Percentiles rank a stretch among this genome's conserved stretches.
These are phyloP conservation scores for Yarrowia deformans DNA, from an alignment of 805 yeast genomes.

Conservation along the genomic window DNA sequence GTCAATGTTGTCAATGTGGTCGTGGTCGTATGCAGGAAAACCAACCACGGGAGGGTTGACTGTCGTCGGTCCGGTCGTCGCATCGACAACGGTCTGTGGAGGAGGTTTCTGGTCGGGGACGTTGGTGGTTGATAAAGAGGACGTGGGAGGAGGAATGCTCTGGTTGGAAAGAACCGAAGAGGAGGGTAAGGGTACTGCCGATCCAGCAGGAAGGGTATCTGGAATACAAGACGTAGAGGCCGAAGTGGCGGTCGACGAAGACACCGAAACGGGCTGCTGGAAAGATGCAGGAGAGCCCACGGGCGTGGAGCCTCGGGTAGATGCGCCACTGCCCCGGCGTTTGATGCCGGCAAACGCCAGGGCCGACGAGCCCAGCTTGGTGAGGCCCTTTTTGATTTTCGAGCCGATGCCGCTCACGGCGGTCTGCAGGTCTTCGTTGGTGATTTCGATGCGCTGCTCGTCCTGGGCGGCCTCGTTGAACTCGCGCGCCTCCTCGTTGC, in stretches of 20 bases:
- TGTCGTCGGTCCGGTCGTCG: not conserved
- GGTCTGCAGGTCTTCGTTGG: constrained; percentile 71
- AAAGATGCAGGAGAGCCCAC: constrained; percentile 22
- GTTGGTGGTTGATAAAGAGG: constrained; percentile 2
- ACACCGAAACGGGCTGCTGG: not conserved
- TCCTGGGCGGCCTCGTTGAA: constrained; percentile 51
- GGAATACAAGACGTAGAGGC: constrained; percentile 16
- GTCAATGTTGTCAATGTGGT: not conserved
- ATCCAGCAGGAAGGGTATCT: constrained; percentile 1
- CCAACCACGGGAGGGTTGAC: constrained; percentile 2
- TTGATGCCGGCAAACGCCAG: constrained; percentile 48
- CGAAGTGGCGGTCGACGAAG: not conserved
- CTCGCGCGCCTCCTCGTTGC: constrained; percentile 49
- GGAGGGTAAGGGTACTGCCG: too few species aligned
- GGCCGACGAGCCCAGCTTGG: constrained; percentile 50
- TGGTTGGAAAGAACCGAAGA: too few species aligned
- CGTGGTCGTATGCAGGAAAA: not conserved
- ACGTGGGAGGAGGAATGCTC: constrained; percentile 7
- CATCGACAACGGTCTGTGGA: too few species aligned
- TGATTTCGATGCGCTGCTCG: constrained; percentile 61
- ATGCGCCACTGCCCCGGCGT: constrained; percentile 40
- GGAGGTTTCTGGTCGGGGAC: constrained; percentile 3
- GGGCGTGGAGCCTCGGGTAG: constrained; percentile 37
- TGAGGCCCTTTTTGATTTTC: constrained; percentile 61
- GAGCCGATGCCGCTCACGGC: constrained; percentile 86